These are phyloP conservation scores for Coix lacrymajobi DNA, from an alignment of 176 grass and related monocot species.

Conservation along the genomic window DNA sequence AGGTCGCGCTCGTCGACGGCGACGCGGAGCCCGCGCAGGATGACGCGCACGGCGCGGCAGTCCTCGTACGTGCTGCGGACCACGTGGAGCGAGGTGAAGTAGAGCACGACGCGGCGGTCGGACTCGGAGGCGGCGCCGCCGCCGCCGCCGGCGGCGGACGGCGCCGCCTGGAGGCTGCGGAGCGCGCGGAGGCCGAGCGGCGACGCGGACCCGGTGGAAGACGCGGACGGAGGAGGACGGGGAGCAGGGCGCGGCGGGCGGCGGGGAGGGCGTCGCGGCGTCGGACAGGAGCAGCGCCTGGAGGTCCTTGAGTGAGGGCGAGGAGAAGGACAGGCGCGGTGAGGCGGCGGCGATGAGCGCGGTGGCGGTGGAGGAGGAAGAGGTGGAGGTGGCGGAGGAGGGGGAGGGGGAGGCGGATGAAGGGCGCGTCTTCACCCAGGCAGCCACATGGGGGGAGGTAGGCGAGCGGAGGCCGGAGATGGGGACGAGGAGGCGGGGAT, in stretches of 20 bases:
- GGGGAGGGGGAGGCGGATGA: constrained; percentile 22
- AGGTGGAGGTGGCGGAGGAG: neutral
- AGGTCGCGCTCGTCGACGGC: constrained; percentile 72
- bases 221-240: constrained; percentile 34
- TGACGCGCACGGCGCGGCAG: constrained; percentile 55
- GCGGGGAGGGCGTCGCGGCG: constrained; percentile 2
- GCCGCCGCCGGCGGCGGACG: neutral
- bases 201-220: constrained; percentile 50
- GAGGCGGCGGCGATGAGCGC: constrained; percentile 22
- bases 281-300: constrained; percentile 47
- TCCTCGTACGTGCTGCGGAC: constrained; percentile 57
- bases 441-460: constrained; percentile 55
- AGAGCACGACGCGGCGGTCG: constrained; percentile 64
- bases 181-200: constrained; percentile 53
- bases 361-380: constrained; percentile 17
- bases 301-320: constrained; percentile 64
- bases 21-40: constrained; percentile 57
- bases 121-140: constrained; percentile 15
- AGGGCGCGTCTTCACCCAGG: constrained; percentile 58
- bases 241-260: constrained; percentile 15
- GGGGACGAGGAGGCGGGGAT: constrained; percentile 18
- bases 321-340: constrained; percentile 49
- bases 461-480: constrained; percentile 2
- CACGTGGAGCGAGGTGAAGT: constrained; percentile 72
- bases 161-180: constrained; percentile 31